These are phyloP conservation scores for Rhynchosporium graminicola DNA, from an alignment of 2,329 filamentous ascomycete species.

Conservation along the genomic window DNA sequence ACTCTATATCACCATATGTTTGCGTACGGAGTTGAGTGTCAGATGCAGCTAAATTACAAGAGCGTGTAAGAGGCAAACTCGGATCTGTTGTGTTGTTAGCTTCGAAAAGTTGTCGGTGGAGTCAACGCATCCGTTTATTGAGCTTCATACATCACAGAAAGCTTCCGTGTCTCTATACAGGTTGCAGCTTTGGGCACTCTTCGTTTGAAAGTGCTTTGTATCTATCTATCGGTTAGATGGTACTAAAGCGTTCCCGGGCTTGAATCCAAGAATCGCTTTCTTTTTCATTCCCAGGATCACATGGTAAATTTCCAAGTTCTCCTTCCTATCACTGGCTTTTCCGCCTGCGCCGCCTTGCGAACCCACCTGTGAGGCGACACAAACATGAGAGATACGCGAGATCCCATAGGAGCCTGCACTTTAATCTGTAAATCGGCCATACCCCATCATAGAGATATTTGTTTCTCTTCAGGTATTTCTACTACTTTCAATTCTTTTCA, in stretches of 20 bases:
- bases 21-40: no score
- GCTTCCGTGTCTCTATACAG: background rate
- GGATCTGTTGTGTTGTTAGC: background rate
- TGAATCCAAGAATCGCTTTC: background rate
- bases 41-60: no score
- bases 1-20: no score
- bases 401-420: background rate
- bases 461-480: background rate
- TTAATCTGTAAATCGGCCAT: conserved; percentile 1
- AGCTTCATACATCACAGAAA: background rate
- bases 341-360: conserved; percentile 13
- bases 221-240: background rate
- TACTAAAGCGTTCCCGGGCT: background rate
- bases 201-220: background rate
- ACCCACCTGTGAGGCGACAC: background rate
- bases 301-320: background rate
- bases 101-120: background rate
- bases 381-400: conserved; percentile 8
- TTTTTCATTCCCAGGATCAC: background rate
- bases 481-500: background rate
- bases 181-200: background rate
- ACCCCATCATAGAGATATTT: background rate
- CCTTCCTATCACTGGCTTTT: background rate
- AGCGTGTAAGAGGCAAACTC: no score
- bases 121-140: no score